A percentile compares a stretch with the other conserved stretches of the same genome.
These are phyloP conservation scores for Nakaseomyces nivariensis DNA, from an alignment of 1,139 yeast species.

Conservation along the genomic window DNA sequence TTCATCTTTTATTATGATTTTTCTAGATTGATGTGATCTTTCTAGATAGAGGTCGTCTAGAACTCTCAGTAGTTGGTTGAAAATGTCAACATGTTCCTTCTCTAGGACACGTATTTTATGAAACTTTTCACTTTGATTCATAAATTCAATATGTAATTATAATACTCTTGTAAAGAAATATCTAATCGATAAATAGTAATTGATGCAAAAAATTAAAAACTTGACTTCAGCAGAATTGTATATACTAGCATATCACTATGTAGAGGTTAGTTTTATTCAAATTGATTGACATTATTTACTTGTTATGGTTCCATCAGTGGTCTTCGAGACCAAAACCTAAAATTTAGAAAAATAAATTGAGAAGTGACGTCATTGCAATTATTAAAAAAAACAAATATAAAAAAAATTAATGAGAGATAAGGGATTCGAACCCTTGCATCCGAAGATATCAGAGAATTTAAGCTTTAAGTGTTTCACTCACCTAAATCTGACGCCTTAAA, in stretches of 20 bases:
- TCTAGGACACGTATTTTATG: conserved; percentile 17
- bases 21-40: conserved; percentile 9
- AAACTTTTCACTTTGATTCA: conserved; percentile 1
- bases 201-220: no score
- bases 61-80: conserved; percentile 15
- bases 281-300: no score
- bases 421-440: conserved; percentile 9
- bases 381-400: background rate
- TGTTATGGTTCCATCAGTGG: no score
- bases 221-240: no score
- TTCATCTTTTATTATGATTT: conserved; percentile 6
- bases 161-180: no score
- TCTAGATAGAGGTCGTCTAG: conserved; percentile 21
- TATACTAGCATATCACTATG: no score
- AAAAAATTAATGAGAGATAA: conserved; percentile 6
- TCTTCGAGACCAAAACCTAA: background rate
- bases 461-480: conserved; percentile 5
- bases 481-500: conserved; percentile 9
- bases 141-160: background rate
- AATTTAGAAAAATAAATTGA: conserved; percentile 1
- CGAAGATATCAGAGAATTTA: conserved; percentile 8
- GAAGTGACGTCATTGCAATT: background rate
- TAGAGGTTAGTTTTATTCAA: no score
- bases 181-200: no score
- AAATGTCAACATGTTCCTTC: conserved; percentile 17